These are phyloP conservation scores for Entomortierella lignicola DNA, from an alignment of 192 early-diverging fungal species.

Conservation along the genomic window DNA sequence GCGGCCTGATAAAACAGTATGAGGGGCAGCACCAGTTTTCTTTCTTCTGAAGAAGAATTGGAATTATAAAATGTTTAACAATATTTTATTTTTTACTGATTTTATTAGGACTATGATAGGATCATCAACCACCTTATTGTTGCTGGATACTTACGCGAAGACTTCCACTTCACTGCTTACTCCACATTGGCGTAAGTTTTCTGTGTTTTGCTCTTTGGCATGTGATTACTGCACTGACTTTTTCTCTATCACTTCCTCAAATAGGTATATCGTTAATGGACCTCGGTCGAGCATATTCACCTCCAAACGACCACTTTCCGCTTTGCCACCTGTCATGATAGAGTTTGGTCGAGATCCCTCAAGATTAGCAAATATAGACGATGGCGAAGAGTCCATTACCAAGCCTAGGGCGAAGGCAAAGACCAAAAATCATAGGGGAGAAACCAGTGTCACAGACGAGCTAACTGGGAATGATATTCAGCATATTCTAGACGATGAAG, in stretches of 20 bases:
- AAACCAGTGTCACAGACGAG: neutral
- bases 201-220: neutral
- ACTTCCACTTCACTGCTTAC: slow-evolving; percentile 73
- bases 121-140: slow-evolving; percentile 67
- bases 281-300: slow-evolving; percentile 16
- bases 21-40: neutral
- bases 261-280: slow-evolving; percentile 48
- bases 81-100: neutral
- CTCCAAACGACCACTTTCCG: neutral
- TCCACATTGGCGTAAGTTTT: slow-evolving; percentile 65
- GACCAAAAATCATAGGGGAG: neutral
- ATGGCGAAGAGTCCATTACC: neutral
- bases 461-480: slow-evolving; percentile 19
- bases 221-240: neutral
- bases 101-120: slow-evolving; percentile 60
- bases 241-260: neutral
- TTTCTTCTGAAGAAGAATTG: neutral
- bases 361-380: slow-evolving; percentile 13
- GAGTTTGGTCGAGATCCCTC: slow-evolving; percentile 37
- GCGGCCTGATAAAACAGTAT: slow-evolving; percentile 45
- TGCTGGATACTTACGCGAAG: slow-evolving; percentile 64
- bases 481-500: slow-evolving; percentile 13
- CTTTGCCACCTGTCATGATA: slow-evolving; percentile 19
- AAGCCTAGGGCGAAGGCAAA: neutral
- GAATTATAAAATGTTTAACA: slow-evolving; percentile 6